These are phyloP conservation scores for Macrophomina phaseolina DNA, from an alignment of 2,329 filamentous ascomycete species.

Conservation along the genomic window DNA sequence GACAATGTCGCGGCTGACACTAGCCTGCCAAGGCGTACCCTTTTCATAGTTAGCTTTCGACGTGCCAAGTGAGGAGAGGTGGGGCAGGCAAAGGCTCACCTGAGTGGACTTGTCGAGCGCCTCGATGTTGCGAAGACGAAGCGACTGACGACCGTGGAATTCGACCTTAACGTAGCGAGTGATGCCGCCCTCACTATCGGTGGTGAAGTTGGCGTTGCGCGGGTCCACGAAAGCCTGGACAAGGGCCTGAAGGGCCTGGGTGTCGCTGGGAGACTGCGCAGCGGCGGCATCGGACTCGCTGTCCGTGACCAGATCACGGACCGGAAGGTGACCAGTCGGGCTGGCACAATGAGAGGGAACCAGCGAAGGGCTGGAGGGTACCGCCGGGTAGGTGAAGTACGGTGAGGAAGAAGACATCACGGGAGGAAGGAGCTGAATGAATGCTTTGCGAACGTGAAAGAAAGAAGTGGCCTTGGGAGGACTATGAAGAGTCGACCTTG, in stretches of 20 bases:
- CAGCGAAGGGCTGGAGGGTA: not conserved
- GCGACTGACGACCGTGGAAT: not conserved
- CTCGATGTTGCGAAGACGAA: not conserved
- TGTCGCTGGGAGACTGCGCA: not conserved
- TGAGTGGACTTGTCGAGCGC: not conserved
- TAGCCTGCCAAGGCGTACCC: not conserved
- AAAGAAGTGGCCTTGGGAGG: not conserved
- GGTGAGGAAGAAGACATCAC: not conserved
- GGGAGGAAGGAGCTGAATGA: too few relatives aligned
- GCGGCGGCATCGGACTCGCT: not conserved
- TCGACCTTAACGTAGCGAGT: constrained; percentile 8
- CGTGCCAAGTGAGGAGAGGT: not conserved
- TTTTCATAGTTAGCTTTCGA: not conserved
- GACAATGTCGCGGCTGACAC: constrained; percentile 26
- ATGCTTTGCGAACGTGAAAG: not conserved
- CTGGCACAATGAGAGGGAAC: not conserved
- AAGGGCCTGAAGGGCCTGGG: not conserved
- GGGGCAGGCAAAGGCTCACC: not conserved
- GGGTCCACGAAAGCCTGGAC: not conserved
- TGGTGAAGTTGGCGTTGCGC: not conserved
- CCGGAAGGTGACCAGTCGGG: not conserved
- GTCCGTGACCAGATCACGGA: not conserved
- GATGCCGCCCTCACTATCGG: not conserved
- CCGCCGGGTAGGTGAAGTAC: not conserved
- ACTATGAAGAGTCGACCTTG: not conserved